Evolutionary conservation across 2,329 filamentous ascomycete species (phyloP), one percentile per base, ranked within the genome.

Genomic region (Pyricularia sp.): DNA sequence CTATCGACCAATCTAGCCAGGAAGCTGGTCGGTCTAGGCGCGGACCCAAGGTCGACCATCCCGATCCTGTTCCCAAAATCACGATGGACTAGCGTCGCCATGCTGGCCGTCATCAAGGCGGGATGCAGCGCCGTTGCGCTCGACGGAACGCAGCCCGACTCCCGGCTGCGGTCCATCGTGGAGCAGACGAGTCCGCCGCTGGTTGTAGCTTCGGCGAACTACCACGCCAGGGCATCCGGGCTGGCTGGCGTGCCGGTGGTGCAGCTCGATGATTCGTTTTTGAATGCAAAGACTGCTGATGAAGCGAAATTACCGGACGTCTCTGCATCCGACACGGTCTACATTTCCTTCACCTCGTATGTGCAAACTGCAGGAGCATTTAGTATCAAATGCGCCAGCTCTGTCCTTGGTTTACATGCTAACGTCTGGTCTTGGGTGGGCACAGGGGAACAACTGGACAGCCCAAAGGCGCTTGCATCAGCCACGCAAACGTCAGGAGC

Each of bases 401-500:
- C 8, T 10, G 2, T 53, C 10, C 31, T 9, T 12, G 4, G 26
- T 44, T 44, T 2, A 22, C 16, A n/a, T 53, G 44, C 44, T 62
- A 22, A 53, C 44, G 44, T 53, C n/a, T 49, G 12, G 2, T 44
- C 35, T 7, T 53, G 31, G 9, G 5, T 12, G 31, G 31, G 16
- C 8, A 53, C 44, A 53, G 44, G 49, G 49, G 49, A 24, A 55
- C 49, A 26, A 55, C 49, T 16, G 49, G 49, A 55, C 19, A 26
- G n/a, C 49, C 83, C 1, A 86, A 85, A 69, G 83, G 83, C 1
- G 83, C 86, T 10, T 81, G 85, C 70, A 78, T 85, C 26, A 79
- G 78, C 24, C 84, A 87, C 66, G 68, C 69, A 12, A 35, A 31
- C 31, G 13, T 60, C n/a, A 96, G 92, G 28, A 97, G 93, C 44